Evolutionary conservation across 805 yeast genomes (phyloP), one percentile per base, ranked within the genome.

Genomic region (Nakazawaea siamensis): DNA sequence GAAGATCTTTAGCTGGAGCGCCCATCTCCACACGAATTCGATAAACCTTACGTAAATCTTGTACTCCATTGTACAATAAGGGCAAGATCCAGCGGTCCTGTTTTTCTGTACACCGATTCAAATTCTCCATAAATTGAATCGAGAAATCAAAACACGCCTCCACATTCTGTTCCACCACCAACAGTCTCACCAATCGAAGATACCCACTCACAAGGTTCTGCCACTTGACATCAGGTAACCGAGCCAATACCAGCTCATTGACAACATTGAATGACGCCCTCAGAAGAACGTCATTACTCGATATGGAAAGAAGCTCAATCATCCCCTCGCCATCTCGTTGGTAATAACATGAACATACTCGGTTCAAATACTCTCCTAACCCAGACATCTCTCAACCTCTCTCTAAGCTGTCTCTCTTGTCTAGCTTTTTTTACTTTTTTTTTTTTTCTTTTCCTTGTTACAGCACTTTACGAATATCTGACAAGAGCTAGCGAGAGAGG

Each of bases 41-140:
- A 47, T 60, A 59, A 10, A 66, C 58, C 20, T 58, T 56, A 4
- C 59, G 55, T 43, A 73, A 51, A 39, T 64, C 68, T 34, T 55
- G 60, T 12, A 66, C 55, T 11, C 64, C 47, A 28, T 49, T 52
- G 40, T 65, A 61, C 35, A 73, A 49, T 3, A 72, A 60, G 5
- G 48, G 50, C 34, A 68, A 58, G 13, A 74, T 60, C 82, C 82
- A 76, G 35, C 60, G 64, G 3, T 67, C 56, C 46, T 73, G 71
- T 6, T 54, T 47, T 34, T 72, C 80, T 2, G 77, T 75, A 25
- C 66, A 69, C 30, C 81, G 51, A 35, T 72, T 72, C 41, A 76
- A 47, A 11, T 60, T 48, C 37, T 58, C 58, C 38, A 73, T 56
- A 50, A 75, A 51, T 12, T 60, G 65, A 37, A 33, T 4, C 45